Conservation (phyloP, 2,329 filamentous ascomycete species). For the Ascocoryne sarcoides region DNA sequence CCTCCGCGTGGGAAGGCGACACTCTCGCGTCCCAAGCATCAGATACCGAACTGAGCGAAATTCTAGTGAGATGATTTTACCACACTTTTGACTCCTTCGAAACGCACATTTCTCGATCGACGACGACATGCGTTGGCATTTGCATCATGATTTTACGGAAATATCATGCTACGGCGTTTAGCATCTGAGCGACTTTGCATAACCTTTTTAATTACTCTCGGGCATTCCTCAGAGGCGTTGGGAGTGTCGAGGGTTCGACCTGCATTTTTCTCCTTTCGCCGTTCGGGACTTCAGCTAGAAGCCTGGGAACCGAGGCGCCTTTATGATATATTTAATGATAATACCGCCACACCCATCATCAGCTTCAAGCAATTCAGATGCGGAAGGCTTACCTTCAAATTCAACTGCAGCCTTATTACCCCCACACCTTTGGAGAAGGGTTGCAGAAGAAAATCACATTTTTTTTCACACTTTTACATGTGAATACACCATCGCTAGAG, state of each 20-base stretch:
- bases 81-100: constrained; percentile 1
- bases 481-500: background rate
- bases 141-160: constrained; percentile 26
- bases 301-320: background rate
- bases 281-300: background rate
- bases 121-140: constrained; percentile 16
- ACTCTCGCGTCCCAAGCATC: constrained; percentile 35
- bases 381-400: background rate
- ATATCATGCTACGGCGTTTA: constrained; percentile 26
- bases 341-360: background rate
- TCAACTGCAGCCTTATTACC: background rate
- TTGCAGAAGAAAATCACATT: background rate
- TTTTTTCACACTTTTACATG: background rate
- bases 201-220: background rate
- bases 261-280: background rate
- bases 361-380: background rate
- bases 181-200: constrained; percentile 26
- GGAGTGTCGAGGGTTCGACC: background rate
- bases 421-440: background rate
- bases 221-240: background rate
- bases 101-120: constrained; percentile 9
- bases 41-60: constrained; percentile 26
- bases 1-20: constrained; percentile 47
- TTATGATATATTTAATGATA: background rate
- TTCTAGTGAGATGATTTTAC: constrained; percentile 20